phyloP scores from a whole-genome alignment of 805 yeast species.

The Cyberlindnera xylosilytica region DNA sequence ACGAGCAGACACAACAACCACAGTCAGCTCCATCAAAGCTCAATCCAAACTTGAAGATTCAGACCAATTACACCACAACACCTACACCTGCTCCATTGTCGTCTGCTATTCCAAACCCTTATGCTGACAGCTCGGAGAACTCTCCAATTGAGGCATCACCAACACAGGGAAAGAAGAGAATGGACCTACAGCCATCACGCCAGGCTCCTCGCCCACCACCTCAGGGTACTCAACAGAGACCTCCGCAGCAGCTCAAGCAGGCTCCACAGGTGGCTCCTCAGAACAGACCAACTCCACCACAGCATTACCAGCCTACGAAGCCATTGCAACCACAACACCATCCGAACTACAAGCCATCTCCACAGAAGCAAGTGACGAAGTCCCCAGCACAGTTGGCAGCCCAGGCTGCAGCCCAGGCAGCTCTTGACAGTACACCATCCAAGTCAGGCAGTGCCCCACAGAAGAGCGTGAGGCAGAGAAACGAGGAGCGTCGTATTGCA shows the following conservation, averaged over 20 bases:
- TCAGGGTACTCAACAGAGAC: conserved; percentile 6
- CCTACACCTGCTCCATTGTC: background rate
- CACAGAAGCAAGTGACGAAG: conserved; percentile 17
- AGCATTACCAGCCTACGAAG: conserved; percentile 18
- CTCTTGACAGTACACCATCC: conserved; percentile 26
- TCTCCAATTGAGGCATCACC: conserved; percentile 17
- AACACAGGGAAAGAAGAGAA: conserved; percentile 10
- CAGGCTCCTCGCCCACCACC: conserved; percentile 31
- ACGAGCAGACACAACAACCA: conserved; percentile 30
- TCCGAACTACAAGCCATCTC: conserved; percentile 18
- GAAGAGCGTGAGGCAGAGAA: conserved; percentile 32
- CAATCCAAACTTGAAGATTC: conserved; percentile 36
- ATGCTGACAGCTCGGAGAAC: conserved; percentile 12
- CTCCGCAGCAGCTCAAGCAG: conserved; percentile 9
- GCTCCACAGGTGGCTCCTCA: conserved; percentile 21
- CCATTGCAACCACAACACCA: conserved; percentile 30
- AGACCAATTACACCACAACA: conserved; percentile 18
- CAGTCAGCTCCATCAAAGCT: conserved; percentile 43
- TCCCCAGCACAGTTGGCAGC: conserved; percentile 25
- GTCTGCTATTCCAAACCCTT: conserved; percentile 23
- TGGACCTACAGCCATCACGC: conserved; percentile 26
- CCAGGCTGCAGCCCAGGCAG: conserved; percentile 36
- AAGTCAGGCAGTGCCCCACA: conserved; percentile 18
- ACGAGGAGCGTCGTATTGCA: conserved; percentile 50
- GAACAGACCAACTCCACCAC: conserved; percentile 11